Conservation (phyloP, 768 basidiomycete species). For the Pholiota conissans region DNA sequence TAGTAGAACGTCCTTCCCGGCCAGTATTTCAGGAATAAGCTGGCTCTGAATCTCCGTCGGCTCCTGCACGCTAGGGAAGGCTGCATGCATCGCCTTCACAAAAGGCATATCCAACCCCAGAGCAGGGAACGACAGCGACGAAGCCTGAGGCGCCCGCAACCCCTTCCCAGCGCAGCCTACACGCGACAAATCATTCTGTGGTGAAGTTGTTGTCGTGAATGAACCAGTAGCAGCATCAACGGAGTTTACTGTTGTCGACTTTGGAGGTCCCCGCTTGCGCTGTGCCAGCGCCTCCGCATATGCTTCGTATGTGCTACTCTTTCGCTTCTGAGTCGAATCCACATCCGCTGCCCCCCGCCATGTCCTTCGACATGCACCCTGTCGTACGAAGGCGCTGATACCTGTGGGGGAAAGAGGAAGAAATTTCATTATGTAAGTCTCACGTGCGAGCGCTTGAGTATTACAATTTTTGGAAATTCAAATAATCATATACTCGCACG, state of each 20-base stretch:
- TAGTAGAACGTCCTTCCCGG: slow-evolving; percentile 59
- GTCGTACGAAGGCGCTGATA: slow-evolving; percentile 5
- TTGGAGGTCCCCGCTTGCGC: not conserved
- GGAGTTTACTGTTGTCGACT: not conserved
- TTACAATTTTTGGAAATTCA: slow-evolving; percentile 4
- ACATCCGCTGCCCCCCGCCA: not conserved
- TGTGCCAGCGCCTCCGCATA: slow-evolving; percentile 10
- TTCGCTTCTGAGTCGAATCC: not conserved
- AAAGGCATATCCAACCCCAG: slow-evolving; percentile 54
- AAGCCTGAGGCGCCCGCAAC: slow-evolving; percentile 5
- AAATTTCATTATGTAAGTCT: slow-evolving; percentile 21
- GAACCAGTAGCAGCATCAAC: not conserved
- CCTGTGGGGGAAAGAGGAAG: slow-evolving; percentile 19
- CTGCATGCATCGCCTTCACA: slow-evolving; percentile 46
- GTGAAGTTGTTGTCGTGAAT: not conserved
- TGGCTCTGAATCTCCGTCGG: slow-evolving; percentile 62
- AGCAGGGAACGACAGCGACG: slow-evolving; percentile 37
- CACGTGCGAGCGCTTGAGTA: slow-evolving; percentile 18
- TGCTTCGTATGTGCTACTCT: slow-evolving; percentile 15
- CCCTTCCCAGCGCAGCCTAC: not conserved
- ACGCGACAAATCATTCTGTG: no score
- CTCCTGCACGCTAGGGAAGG: slow-evolving; percentile 59
- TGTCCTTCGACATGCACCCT: slow-evolving; percentile 1
- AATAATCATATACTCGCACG: not conserved
- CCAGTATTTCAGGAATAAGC: slow-evolving; percentile 62